Percentiles rank a stretch among this genome's conserved stretches.
Evolutionary conservation across 352 stramenopile species (phyloP).

Genomic region (Pythium rishiriense): DNA sequence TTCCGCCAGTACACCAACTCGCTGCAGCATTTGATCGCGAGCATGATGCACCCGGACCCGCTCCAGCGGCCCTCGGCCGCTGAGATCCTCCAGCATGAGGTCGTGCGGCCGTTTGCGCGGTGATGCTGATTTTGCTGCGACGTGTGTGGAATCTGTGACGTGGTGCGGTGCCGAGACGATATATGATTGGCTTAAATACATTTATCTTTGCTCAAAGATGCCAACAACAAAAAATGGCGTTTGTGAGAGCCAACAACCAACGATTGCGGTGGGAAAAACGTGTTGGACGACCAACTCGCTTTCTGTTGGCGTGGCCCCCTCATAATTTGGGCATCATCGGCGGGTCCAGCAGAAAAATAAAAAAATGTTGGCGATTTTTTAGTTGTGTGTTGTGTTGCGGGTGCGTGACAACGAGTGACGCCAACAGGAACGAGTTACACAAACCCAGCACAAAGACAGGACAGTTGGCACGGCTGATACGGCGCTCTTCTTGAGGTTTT

Average conservation of each 20-base stretch:
- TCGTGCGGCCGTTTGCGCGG: conserved; percentile 49
- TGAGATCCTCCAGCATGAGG: conserved; percentile 85
- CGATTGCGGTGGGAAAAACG: too few species aligned
- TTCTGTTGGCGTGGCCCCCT: too few species aligned
- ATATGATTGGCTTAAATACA: conserved; percentile 5
- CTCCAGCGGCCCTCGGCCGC: conserved; percentile 75
- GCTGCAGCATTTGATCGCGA: conserved; percentile 81
- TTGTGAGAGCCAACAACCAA: too few species aligned
- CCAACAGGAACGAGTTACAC: neutral
- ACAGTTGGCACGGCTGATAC: neutral
- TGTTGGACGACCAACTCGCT: too few species aligned
- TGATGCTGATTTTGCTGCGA: neutral
- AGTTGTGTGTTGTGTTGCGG: neutral
- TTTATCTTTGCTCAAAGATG: too few species aligned
- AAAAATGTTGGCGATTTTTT: too few species aligned
- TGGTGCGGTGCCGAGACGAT: neutral
- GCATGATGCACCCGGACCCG: conserved; percentile 88
- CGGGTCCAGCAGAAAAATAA: neutral
- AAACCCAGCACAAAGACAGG: neutral
- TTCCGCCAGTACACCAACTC: conserved; percentile 89
- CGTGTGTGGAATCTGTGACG: conserved; percentile 5
- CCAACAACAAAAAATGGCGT: too few species aligned
- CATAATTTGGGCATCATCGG: neutral
- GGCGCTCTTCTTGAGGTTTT: neutral
- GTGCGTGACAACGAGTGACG: conserved; percentile 11